Conservation (phyloP, 169 alveolate genomes). For the Fabrea salina region DNA sequence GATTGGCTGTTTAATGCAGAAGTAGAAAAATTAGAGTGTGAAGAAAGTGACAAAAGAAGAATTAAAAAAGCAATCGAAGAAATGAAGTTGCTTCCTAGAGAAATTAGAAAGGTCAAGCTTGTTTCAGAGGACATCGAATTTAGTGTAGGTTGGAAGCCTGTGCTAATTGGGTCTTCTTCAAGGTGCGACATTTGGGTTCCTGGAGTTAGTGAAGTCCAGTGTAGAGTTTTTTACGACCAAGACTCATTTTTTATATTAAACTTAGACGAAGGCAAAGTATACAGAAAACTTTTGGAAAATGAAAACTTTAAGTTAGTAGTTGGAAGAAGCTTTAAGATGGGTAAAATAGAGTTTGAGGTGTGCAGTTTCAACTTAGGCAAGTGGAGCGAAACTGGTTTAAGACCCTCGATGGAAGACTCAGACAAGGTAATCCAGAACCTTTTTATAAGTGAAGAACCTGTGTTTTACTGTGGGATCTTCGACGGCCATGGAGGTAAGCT, state of each 20-base stretch:
- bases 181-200: background rate
- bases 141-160: background rate
- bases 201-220: background rate
- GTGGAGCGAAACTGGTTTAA: constrained; percentile 45
- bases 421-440: constrained; percentile 45
- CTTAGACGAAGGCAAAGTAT: constrained; percentile 23
- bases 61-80: background rate
- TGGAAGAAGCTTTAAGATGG: constrained; percentile 54
- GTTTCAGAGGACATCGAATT: background rate
- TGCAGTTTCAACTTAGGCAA: constrained; percentile 55
- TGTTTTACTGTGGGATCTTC: constrained; percentile 33
- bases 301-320: constrained; percentile 42
- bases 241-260: background rate
- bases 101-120: background rate
- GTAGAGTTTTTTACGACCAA: background rate
- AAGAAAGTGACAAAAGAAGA: background rate
- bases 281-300: constrained; percentile 22
- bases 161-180: background rate
- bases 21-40: background rate
- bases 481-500: constrained; percentile 34
- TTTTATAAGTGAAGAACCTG: constrained; percentile 34
- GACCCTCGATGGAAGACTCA: constrained; percentile 62
- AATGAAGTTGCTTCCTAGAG: background rate
- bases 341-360: constrained; percentile 51
- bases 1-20: background rate